phyloP scores from a whole-genome alignment of 1,139 yeast genomes.

The Blastobotrys ciferrii region DNA sequence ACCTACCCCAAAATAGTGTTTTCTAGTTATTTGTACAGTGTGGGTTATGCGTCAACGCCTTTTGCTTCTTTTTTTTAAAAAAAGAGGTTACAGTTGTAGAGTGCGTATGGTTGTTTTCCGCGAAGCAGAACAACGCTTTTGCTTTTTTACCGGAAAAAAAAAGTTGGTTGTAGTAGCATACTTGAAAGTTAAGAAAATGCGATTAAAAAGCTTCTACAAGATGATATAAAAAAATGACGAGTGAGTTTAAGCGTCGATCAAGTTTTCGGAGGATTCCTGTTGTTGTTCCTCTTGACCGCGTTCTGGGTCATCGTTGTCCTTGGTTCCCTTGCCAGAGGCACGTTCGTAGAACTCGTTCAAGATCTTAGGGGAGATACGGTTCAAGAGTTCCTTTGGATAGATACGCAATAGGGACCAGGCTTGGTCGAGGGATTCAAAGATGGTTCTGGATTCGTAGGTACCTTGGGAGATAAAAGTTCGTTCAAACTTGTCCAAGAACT shows the following conservation, averaged over 20 bases:
- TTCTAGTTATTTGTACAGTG: too few relatives aligned
- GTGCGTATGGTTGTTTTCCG: too few relatives aligned
- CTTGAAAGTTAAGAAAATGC: neutral
- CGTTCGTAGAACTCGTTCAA: constrained; percentile 93
- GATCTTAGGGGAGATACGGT: constrained; percentile 97
- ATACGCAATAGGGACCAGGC: constrained; percentile 98
- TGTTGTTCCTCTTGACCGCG: constrained; percentile 34
- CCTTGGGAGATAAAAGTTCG: constrained; percentile 94
- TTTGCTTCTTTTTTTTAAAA: too few relatives aligned
- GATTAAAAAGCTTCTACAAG: neutral
- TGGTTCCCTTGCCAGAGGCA: constrained; percentile 41
- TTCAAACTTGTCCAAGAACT: constrained; percentile 96
- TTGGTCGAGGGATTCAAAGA: constrained; percentile 92
- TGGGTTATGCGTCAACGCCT: too few relatives aligned
- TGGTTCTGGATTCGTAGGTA: constrained; percentile 90
- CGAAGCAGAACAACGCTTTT: too few relatives aligned
- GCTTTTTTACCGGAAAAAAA: too few relatives aligned
- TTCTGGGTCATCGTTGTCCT: constrained; percentile 43
- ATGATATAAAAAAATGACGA: neutral
- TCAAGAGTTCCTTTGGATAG: constrained; percentile 97
- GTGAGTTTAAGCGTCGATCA: constrained; percentile 51
- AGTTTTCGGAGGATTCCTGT: constrained; percentile 32
- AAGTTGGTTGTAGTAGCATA: neutral
- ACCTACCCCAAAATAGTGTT: too few relatives aligned
- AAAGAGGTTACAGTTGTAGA: too few relatives aligned